Base-by-base conservation (phyloP, 1,139 yeast genomes). In the Tardiomyces depauwii region DNA sequence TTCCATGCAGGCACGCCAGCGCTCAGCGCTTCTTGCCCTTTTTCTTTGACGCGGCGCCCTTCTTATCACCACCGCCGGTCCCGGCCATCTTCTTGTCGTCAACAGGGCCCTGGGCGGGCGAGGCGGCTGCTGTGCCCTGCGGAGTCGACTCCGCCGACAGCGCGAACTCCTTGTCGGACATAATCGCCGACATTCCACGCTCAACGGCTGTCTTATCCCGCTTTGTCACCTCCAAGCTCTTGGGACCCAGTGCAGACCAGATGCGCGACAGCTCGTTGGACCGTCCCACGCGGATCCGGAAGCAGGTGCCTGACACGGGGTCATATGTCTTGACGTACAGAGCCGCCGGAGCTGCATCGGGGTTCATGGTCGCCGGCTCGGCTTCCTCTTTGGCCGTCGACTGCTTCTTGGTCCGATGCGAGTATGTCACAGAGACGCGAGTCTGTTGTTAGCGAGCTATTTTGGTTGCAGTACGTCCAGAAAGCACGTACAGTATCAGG, bases 201-300 rank as follows among this genome's bases (percentile, higher is more conserved):
- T 68, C 68, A 14, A 47, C 45, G 40, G 52, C 55, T 16, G 36
- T 44, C 39, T 40, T 44, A 18, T 40, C 32, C 23, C 33, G 47
- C 42, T 43, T 49, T 39, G 57, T 48, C 47, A 61, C 50, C 33
- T 55, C 58, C n/a, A 84, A 83, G 2, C 93, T 91, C 50, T 76
- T 73, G 2, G 96, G 96, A 0, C 96, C 96, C 45, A 88, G 61
- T n/a, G 89, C 87, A 39, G 86, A 78, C 61, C 87, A 67, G 30
- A 89, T 63, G 56, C 91, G 75, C 16, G 91, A 81, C 40, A 89
- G 74, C 61, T 88, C 96, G 63, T 88, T 88, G 43, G 74, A 66
- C 56, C 82, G 82, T 51, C 69, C 67, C 0, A 95, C 80, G 49
- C 72, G 72, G 57, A 73, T 77, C 53, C 74, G 74, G 62, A 83